These are phyloP conservation scores for Arthrobotrys conoides DNA, from an alignment of 2,329 filamentous ascomycete species.

Conservation along the genomic window DNA sequence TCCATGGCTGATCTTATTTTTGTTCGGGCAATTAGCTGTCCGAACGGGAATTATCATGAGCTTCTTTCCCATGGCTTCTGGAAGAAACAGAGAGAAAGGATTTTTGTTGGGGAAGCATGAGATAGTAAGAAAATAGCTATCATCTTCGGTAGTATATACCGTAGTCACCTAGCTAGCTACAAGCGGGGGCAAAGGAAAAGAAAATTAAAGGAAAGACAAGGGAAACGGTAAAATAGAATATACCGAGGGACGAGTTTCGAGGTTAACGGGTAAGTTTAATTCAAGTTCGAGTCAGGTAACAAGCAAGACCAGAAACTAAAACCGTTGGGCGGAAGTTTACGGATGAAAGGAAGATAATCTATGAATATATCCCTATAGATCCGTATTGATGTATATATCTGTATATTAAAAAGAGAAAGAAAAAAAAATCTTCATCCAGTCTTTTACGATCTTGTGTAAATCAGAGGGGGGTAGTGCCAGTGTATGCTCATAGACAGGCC, in stretches of 20 bases:
- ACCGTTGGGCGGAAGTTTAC: slow-evolving; percentile 1
- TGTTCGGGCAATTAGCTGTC: too few relatives aligned
- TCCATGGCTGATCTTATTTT: too few relatives aligned
- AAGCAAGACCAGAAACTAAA: not conserved
- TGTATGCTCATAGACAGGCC: not conserved
- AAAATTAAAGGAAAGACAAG: not conserved
- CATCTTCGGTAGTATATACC: not conserved
- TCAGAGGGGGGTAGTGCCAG: not conserved
- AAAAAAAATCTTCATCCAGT: not conserved
- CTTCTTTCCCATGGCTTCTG: slow-evolving; percentile 17
- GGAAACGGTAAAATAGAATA: not conserved
- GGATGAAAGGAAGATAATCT: slow-evolving; percentile 1
- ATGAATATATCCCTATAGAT: too few relatives aligned
- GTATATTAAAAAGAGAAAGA: not conserved
- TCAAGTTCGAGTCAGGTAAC: not conserved
- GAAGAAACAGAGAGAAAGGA: not conserved
- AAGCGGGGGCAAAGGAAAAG: not conserved
- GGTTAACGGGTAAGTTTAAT: slow-evolving; percentile 5
- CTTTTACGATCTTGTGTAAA: not conserved
- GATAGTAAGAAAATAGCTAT: not conserved
- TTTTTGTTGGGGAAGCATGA: slow-evolving; percentile 28
- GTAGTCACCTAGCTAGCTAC: not conserved
- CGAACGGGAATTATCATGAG: slow-evolving; percentile 1
- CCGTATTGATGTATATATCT: not conserved
- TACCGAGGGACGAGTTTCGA: slow-evolving; percentile 33